Evolutionary conservation across 257 asterid species (phyloP).

Genomic region (Gynochthodes officinalis): DNA sequence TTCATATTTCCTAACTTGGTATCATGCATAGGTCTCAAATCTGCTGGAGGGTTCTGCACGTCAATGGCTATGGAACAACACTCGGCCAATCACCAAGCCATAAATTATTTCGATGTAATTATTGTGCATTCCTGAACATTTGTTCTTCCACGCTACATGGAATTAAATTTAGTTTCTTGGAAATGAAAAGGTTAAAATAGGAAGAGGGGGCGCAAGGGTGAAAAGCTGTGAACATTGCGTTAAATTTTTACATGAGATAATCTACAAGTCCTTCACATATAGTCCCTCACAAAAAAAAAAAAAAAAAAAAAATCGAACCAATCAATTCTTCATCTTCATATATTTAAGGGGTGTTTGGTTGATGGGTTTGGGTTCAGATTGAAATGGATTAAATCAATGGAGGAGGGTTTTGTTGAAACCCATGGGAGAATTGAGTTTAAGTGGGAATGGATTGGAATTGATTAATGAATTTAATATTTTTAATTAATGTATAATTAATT

Average conservation of each 20-base stretch:
- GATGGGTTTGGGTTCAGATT: too few relatives aligned
- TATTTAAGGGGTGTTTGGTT: too few relatives aligned
- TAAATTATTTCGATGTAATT: background rate
- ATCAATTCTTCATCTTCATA: too few relatives aligned
- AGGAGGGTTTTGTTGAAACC: too few relatives aligned
- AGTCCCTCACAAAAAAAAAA: too few relatives aligned
- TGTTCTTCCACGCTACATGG: background rate
- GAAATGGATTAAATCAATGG: too few relatives aligned
- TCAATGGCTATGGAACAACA: conserved; percentile 86
- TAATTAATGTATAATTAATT: too few relatives aligned
- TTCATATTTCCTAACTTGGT: conserved; percentile 8
- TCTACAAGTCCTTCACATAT: too few relatives aligned
- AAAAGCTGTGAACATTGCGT: background rate
- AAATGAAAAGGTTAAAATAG: background rate
- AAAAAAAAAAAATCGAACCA: too few relatives aligned
- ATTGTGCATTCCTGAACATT: background rate
- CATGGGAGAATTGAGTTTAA: too few relatives aligned
- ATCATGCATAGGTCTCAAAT: conserved; percentile 61
- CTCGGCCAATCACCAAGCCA: conserved; percentile 51
- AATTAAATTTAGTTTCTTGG: background rate
- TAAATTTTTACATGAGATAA: background rate
- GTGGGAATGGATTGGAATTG: too few relatives aligned
- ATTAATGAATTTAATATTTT: too few relatives aligned
- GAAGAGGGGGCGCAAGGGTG: background rate
- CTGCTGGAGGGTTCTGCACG: conserved; percentile 71